Percentiles rank a stretch among this genome's conserved stretches.
Evolutionary conservation across 257 asterid species (phyloP).

Genomic region (Solanum acaule): DNA sequence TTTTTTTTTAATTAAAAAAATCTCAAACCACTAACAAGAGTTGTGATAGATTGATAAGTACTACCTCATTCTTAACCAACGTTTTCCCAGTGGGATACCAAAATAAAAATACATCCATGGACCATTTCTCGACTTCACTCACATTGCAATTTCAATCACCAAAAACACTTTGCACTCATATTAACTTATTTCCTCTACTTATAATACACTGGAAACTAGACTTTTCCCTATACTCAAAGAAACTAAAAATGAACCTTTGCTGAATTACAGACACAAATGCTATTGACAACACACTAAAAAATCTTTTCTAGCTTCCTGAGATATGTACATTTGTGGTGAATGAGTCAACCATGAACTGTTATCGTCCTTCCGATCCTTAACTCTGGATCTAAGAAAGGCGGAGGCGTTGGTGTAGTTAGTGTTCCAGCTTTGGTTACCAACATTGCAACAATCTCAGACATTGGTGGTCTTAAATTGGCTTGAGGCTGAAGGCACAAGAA

Average conservation of each 20-base stretch:
- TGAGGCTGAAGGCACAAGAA: slow-evolving; percentile 58
- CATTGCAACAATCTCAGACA: slow-evolving; percentile 76
- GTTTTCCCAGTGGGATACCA: neutral
- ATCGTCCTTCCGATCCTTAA: slow-evolving; percentile 10
- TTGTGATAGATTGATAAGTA: neutral
- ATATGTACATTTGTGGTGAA: neutral
- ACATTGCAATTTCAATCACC: neutral
- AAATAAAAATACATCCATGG: neutral
- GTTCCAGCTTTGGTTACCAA: slow-evolving; percentile 44
- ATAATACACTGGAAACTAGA: neutral
- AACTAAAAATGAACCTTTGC: neutral
- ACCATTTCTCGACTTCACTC: neutral
- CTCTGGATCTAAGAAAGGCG: slow-evolving; percentile 42
- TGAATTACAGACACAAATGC: neutral
- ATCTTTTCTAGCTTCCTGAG: neutral
- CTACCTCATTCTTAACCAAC: neutral
- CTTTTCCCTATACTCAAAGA: neutral
- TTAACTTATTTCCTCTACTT: neutral
- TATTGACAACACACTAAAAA: neutral
- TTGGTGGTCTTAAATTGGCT: slow-evolving; percentile 63
- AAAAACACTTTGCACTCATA: neutral
- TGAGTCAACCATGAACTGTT: neutral
- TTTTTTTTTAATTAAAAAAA: neutral
- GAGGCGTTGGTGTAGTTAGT: slow-evolving; percentile 31
- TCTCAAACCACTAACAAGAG: neutral